Evolutionary conservation across 108 stramenopile genomes (phyloP).

Genomic region (Conticribra weissflogii): DNA sequence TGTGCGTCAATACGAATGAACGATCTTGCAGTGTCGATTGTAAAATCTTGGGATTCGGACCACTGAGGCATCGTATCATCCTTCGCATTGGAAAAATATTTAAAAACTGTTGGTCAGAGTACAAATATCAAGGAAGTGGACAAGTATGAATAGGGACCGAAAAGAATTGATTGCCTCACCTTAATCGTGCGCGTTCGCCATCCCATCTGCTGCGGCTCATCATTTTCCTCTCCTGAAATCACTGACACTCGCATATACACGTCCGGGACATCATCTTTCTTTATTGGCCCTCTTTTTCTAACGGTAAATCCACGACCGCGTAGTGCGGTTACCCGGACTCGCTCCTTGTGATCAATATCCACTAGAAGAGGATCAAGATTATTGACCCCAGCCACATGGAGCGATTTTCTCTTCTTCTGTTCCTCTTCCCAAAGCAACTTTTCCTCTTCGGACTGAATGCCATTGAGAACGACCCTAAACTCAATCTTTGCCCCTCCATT

Average conservation of each 20-base stretch:
- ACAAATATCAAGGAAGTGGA: slow-evolving; percentile 51
- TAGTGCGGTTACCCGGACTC: slow-evolving; percentile 48
- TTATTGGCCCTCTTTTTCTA: slow-evolving; percentile 28
- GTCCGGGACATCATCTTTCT: slow-evolving; percentile 62
- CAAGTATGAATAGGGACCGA: slow-evolving; percentile 20
- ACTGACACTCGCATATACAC: too few species aligned
- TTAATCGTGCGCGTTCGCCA: too few species aligned
- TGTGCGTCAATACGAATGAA: slow-evolving; percentile 50
- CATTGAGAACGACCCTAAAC: slow-evolving; percentile 15
- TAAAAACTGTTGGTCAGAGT: too few species aligned
- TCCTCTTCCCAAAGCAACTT: slow-evolving; percentile 1
- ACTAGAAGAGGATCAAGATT: too few species aligned
- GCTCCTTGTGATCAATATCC: too few species aligned
- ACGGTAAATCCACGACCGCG: slow-evolving; percentile 53
- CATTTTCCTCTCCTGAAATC: too few species aligned
- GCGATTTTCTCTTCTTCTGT: background rate
- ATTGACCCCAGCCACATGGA: slow-evolving; percentile 5
- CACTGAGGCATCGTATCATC: slow-evolving; percentile 59
- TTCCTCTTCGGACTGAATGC: slow-evolving; percentile 26
- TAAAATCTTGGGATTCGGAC: slow-evolving; percentile 55
- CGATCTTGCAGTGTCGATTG: background rate
- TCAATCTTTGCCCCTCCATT: slow-evolving; percentile 45
- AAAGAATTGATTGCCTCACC: too few species aligned
- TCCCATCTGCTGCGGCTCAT: too few species aligned
- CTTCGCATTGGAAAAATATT: too few species aligned